Base-by-base conservation (phyloP, 1,139 yeast genomes). In the Hansenula lynferdii region DNA sequence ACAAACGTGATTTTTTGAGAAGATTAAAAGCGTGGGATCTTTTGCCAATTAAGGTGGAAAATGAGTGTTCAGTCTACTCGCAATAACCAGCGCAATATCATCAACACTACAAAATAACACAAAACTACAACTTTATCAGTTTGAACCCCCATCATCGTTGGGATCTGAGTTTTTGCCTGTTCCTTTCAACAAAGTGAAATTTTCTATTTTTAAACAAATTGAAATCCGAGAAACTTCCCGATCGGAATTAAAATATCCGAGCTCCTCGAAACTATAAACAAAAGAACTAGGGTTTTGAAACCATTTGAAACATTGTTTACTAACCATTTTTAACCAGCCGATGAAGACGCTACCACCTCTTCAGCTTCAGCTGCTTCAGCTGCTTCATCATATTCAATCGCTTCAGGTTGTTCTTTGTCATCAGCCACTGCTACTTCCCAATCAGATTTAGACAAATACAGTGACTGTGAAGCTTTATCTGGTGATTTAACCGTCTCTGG, bases 401-500 rank as follows among this genome's bases (percentile, higher is more conserved):
- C 68, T 42, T 60, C 69, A 19, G 57, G 65, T 11, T 64, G 69
- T 54, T 60, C 72, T 21, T 61, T 70, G 49, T 42, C 70, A 24
- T 62, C 69, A 42, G 77, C 80, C 44, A 82, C 92, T 37, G 89
- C 85, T 50, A 77, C 92, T 44, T 77, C 80, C 36, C 87, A 90
- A 63, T 58, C 84, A 28, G 90, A 87, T 52, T 77, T 92, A 59
- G 94, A 85, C 56, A 60, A 67, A 33, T 75, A 85, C 47, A 67
- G 85, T 42, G 72, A 79, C 34, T 92, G 98, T 79, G 65, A 77
- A 35, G 84, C 90, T 48, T 75, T 90, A 50, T 75, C 75, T 48
- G 97, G 97, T 70, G 82, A 82, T 61, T 68, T 92, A 56, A 65
- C 71, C 64, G 71, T 92, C 59, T 59, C 75, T 44, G 87, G 90